phyloP scores from a whole-genome alignment of 2,329 filamentous ascomycete species.

The Laburnicola sp. region DNA sequence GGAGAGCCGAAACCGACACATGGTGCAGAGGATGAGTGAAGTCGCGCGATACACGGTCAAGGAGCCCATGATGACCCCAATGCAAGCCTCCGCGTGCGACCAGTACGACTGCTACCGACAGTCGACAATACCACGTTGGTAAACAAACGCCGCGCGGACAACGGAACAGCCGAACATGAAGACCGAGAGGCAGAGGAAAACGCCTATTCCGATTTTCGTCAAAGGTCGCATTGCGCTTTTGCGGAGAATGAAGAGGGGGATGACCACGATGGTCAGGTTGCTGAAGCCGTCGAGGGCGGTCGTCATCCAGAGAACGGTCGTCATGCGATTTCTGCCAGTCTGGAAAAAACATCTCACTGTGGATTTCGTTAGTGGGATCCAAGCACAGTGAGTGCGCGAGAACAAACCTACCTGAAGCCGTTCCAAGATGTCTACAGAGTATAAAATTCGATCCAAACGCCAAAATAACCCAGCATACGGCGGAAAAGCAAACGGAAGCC shows the following conservation, averaged over 20 bases:
- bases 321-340: background rate
- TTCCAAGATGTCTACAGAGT: background rate
- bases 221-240: constrained; percentile 1
- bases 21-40: no score
- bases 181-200: constrained; percentile 8
- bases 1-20: no score
- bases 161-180: constrained; percentile 9
- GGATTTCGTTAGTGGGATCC: background rate
- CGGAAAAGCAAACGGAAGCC: constrained; percentile 6
- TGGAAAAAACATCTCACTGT: background rate
- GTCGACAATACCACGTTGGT: background rate
- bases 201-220: constrained; percentile 2
- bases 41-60: constrained; percentile 22
- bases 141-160: constrained; percentile 1
- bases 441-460: background rate
- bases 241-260: constrained; percentile 18
- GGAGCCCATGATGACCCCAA: constrained; percentile 23
- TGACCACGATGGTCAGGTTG: constrained; percentile 13
- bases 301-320: background rate
- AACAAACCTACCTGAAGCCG: background rate
- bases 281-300: constrained; percentile 2
- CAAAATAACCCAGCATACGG: background rate
- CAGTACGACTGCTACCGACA: constrained; percentile 21
- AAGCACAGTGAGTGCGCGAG: background rate
- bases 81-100: constrained; percentile 20